Base-by-base conservation (phyloP, 2,329 filamentous ascomycete species). In the Celoporthe dispersa region DNA sequence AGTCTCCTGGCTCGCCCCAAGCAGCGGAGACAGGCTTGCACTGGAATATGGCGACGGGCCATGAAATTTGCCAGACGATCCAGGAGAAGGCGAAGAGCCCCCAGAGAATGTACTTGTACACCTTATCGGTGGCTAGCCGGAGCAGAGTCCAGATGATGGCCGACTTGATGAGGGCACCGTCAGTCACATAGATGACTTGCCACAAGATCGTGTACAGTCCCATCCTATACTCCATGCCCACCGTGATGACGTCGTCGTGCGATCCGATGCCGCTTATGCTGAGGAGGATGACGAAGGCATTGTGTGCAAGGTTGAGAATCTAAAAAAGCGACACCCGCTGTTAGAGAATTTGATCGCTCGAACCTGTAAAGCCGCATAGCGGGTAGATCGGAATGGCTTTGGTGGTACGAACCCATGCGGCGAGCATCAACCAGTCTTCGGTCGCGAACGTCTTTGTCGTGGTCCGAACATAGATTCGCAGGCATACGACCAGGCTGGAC, bases 1-100 rank as follows among this genome's bases (percentile, higher is more conserved):
- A 72, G 60, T 72, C 70, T 25, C 70, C 70, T 11, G 68, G 60
- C 35, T 67, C 70, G 31, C 68, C 68, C 70, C 70, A 72, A 11
- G 70, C 70, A 35, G 70, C 70, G 4, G 70, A 53, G 35, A 72
- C 70, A 25, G 70, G 70, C 53, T 66, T 72, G 68, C 70, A 72
- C 65, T 72, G 70, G 51, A 72, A 72, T 9, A 72, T 72, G 57
- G 70, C 70, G n/a, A 72, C 70, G 14, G 70, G 70, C 70, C 70
- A 72, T 22, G 68, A 70, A 31, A 72, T 72, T 51, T 72, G 70
- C 70, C 70, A 72, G 51, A 66, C 67, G 35, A 70, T 68, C 70
- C 70, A 72, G n/a, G 59, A 25, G 19, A 72, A 48, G 25, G 51
- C 64, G 53, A 72, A 70, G 1, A 72, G 68, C 14, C 22, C 62